These are phyloP conservation scores for Fusarium dimerum DNA, from an alignment of 2,329 filamentous ascomycete species.

Conservation along the genomic window DNA sequence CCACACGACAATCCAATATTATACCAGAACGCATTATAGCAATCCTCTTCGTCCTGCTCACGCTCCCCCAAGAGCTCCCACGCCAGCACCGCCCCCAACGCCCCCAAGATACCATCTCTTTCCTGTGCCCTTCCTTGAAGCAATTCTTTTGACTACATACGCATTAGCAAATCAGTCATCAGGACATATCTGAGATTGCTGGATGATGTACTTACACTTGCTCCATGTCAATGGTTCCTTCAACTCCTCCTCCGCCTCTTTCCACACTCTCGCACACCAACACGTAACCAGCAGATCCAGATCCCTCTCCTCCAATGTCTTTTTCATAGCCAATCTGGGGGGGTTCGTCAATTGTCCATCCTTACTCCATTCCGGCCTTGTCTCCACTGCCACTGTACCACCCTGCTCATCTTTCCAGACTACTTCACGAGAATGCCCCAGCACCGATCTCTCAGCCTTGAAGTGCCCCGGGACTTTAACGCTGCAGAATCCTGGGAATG, in stretches of 20 bases:
- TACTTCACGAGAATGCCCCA: slow-evolving; percentile 21
- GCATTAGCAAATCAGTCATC: neutral
- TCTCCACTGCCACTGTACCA: slow-evolving; percentile 28
- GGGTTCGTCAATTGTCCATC: slow-evolving; percentile 14
- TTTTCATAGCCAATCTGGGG: slow-evolving; percentile 27
- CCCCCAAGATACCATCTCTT: neutral
- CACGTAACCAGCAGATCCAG: slow-evolving; percentile 32
- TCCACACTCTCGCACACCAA: slow-evolving; percentile 33
- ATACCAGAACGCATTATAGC: too few species aligned
- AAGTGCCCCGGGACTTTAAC: slow-evolving; percentile 26
- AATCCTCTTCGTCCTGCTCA: neutral
- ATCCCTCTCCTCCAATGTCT: slow-evolving; percentile 22
- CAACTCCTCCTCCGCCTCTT: slow-evolving; percentile 23
- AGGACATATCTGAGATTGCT: neutral
- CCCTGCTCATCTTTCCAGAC: slow-evolving; percentile 27
- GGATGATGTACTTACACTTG: slow-evolving; percentile 17
- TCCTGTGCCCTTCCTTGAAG: neutral
- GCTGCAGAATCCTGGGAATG: slow-evolving; percentile 12
- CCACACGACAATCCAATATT: too few species aligned
- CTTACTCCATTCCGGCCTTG: slow-evolving; percentile 18
- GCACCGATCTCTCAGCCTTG: slow-evolving; percentile 18
- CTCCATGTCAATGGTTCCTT: slow-evolving; percentile 27
- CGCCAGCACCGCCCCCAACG: neutral
- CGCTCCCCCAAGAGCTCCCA: neutral
- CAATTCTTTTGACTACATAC: slow-evolving; percentile 12